These are phyloP conservation scores for Umbilicaria muhlenbergii DNA, from an alignment of 495 filamentous ascomycete species.

Conservation along the genomic window DNA sequence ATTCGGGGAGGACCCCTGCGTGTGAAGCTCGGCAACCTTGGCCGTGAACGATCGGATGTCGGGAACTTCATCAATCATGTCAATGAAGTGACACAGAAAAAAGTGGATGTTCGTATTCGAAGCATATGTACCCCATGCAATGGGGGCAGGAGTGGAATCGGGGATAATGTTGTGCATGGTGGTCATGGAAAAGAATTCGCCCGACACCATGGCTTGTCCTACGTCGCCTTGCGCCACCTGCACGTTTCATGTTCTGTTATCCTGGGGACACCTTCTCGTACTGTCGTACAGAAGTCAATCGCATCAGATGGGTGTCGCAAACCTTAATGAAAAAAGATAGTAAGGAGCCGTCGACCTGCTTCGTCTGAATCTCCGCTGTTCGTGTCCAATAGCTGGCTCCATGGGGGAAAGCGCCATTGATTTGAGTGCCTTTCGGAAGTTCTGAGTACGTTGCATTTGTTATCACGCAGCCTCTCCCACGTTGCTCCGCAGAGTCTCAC, in stretches of 20 bases:
- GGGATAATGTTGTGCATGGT: conserved; percentile 3
- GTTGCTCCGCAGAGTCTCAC: background rate
- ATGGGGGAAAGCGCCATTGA: background rate
- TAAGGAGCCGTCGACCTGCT: background rate
- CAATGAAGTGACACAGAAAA: conserved; percentile 7
- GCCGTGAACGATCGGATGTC: background rate
- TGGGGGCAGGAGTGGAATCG: background rate
- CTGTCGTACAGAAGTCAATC: too few relatives aligned
- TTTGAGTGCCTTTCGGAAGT: background rate
- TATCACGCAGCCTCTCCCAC: too few relatives aligned
- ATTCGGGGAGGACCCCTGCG: background rate
- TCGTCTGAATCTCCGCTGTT: background rate
- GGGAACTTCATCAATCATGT: conserved; percentile 9
- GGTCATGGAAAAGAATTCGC: conserved; percentile 7
- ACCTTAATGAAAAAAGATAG: background rate
- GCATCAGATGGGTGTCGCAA: too few relatives aligned
- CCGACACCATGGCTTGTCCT: conserved; percentile 6
- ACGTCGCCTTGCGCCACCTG: background rate
- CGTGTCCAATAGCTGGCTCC: background rate
- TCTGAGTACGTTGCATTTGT: too few relatives aligned
- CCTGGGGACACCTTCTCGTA: too few relatives aligned
- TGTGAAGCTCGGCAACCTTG: conserved; percentile 6
- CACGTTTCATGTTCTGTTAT: too few relatives aligned
- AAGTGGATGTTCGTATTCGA: conserved; percentile 4
- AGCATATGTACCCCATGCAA: conserved; percentile 1